Conservation (phyloP, 768 basidiomycete species). For the Tricholoma matsutake region DNA sequence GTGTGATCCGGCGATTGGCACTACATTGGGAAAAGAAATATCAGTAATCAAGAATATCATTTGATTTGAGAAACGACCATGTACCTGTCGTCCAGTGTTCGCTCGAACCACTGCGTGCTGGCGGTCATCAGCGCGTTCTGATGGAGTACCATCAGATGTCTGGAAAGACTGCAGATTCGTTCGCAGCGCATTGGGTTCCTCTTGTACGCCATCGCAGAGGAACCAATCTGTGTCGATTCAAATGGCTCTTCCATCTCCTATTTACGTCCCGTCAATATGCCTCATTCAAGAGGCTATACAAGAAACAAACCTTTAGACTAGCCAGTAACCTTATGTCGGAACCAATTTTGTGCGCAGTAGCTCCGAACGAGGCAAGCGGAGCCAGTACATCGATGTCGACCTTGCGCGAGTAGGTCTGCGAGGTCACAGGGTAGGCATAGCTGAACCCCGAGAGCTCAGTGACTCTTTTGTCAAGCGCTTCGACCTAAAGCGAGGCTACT, state of each 20-base stretch:
- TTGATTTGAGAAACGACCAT: background rate
- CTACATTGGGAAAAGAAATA: conserved; percentile 33
- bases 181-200: conserved; percentile 99
- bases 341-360: conserved; percentile 96
- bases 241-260: conserved; percentile 98
- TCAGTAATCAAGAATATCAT: background rate
- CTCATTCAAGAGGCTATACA: background rate
- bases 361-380: conserved; percentile 86
- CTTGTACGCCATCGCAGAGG: conserved; percentile 98
- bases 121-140: conserved; percentile 96
- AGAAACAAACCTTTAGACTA: conserved; percentile 69
- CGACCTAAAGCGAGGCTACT: conserved; percentile 50
- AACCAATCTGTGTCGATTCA: conserved; percentile 97
- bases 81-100: conserved; percentile 94
- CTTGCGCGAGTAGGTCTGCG: conserved; percentile 98
- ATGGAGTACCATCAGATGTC: conserved; percentile 94
- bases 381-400: conserved; percentile 92
- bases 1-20: conserved; percentile 93
- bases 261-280: background rate
- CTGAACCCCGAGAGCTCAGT: conserved; percentile 90
- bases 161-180: conserved; percentile 92
- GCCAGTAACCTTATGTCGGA: conserved; percentile 94
- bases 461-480: conserved; percentile 83
- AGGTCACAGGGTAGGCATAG: conserved; percentile 96
- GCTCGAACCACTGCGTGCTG: conserved; percentile 97